Conservation (phyloP, 306 rosid species). For the Biancaea sappan region DNA sequence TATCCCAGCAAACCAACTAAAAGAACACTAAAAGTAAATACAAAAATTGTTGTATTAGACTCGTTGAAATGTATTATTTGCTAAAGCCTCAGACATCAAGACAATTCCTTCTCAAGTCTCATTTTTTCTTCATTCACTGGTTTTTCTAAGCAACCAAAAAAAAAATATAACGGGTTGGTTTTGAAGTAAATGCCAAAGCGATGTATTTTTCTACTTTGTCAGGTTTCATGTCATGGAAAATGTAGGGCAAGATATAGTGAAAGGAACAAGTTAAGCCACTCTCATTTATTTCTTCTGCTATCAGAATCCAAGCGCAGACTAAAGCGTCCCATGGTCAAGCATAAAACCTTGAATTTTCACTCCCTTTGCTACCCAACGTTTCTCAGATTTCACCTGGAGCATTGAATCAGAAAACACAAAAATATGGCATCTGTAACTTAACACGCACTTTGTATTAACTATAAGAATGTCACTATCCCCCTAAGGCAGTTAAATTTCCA, state of each 20-base stretch:
- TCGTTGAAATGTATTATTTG: background rate
- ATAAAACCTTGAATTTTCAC: background rate
- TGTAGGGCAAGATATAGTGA: background rate
- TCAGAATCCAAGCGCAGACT: constrained; percentile 1
- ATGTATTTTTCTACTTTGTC: background rate
- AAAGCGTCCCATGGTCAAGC: background rate
- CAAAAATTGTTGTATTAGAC: background rate
- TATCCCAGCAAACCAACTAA: constrained; percentile 2
- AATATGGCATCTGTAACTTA: background rate
- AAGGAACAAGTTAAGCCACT: background rate
- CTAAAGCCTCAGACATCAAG: background rate
- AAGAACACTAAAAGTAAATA: background rate
- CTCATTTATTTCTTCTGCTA: background rate
- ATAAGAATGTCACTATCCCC: background rate
- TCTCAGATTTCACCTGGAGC: background rate
- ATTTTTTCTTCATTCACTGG: background rate
- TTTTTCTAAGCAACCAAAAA: background rate
- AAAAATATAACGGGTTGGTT: background rate
- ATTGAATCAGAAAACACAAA: background rate
- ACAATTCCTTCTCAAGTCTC: background rate
- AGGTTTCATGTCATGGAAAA: background rate
- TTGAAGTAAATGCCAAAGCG: background rate
- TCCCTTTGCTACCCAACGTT: background rate
- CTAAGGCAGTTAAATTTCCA: background rate
- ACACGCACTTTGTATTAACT: background rate